phyloP scores from a whole-genome alignment of 176 grass and related monocot genomes.

The Carex littledalei region DNA sequence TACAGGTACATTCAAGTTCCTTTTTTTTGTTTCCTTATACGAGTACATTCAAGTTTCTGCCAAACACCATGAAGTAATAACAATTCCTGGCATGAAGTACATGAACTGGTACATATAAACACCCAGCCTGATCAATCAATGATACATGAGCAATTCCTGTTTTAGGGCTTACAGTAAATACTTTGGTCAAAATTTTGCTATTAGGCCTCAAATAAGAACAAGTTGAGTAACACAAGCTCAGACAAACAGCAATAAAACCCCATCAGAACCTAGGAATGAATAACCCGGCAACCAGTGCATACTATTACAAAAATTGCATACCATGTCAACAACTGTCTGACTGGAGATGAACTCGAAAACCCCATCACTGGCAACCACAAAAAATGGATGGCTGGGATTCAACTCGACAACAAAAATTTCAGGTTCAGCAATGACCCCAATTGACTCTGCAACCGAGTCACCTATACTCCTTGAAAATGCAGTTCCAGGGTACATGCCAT shows the following conservation, averaged over 20 bases:
- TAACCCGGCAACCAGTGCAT: slow-evolving; percentile 63
- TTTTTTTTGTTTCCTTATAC: background rate
- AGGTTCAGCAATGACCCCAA: slow-evolving; percentile 65
- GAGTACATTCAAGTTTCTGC: background rate
- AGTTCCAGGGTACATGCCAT: slow-evolving; percentile 94
- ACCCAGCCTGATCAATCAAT: background rate
- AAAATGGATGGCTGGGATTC: slow-evolving; percentile 71
- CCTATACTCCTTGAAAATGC: slow-evolving; percentile 96
- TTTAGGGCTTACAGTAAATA: background rate
- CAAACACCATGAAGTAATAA: background rate
- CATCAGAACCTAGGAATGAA: background rate
- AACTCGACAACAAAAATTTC: slow-evolving; percentile 81
- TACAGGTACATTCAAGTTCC: background rate
- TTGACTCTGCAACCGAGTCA: slow-evolving; percentile 92
- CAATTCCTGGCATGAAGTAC: background rate
- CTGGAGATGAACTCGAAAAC: slow-evolving; percentile 98
- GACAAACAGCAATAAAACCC: slow-evolving; percentile 2
- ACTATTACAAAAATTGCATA: slow-evolving; percentile 32
- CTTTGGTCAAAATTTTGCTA: background rate
- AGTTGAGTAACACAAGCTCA: background rate
- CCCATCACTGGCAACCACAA: slow-evolving; percentile 93
- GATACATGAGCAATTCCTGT: background rate
- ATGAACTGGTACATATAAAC: background rate
- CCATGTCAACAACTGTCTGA: slow-evolving; percentile 92
- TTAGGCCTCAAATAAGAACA: background rate